Percentiles rank a stretch among this genome's conserved stretches.
These are phyloP conservation scores for Neocatenulostroma microsporum DNA, from an alignment of 2,329 filamentous ascomycete species.

Conservation along the genomic window DNA sequence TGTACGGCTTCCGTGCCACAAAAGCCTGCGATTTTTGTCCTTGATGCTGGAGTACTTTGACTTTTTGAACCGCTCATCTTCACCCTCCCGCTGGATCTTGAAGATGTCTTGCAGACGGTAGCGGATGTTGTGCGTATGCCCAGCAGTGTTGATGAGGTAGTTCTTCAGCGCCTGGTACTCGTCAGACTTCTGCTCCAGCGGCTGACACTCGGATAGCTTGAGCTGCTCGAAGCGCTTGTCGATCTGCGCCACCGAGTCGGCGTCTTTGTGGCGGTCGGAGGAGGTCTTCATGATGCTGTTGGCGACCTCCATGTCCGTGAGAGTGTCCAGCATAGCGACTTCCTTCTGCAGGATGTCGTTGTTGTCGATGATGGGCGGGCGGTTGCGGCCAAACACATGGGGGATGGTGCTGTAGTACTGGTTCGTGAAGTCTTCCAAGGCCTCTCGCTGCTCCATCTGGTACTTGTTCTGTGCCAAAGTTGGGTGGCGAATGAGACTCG, in stretches of 20 bases:
- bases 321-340: constrained; percentile 68
- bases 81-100: constrained; percentile 68
- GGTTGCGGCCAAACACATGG: constrained; percentile 66
- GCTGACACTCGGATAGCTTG: constrained; percentile 66
- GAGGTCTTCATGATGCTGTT: constrained; percentile 64
- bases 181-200: constrained; percentile 48
- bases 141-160: constrained; percentile 62
- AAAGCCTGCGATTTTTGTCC: constrained; percentile 61
- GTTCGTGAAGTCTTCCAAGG: constrained; percentile 61
- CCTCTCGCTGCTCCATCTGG: constrained; percentile 23
- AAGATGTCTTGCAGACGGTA: constrained; percentile 69
- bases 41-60: constrained; percentile 44
- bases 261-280: constrained; percentile 26
- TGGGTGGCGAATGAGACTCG: constrained; percentile 54
- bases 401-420: constrained; percentile 74
- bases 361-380: constrained; percentile 59
- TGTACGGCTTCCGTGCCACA: constrained; percentile 80
- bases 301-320: constrained; percentile 80
- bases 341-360: constrained; percentile 59
- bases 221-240: constrained; percentile 67
- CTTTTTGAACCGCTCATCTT: constrained; percentile 59
- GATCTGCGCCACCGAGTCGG: constrained; percentile 49
- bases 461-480: constrained; percentile 39
- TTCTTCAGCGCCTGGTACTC: constrained; percentile 60
- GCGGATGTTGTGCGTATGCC: constrained; percentile 54